phyloP scores from a whole-genome alignment of 2,329 filamentous ascomycete genomes.

The Penicillium hesseltinei region DNA sequence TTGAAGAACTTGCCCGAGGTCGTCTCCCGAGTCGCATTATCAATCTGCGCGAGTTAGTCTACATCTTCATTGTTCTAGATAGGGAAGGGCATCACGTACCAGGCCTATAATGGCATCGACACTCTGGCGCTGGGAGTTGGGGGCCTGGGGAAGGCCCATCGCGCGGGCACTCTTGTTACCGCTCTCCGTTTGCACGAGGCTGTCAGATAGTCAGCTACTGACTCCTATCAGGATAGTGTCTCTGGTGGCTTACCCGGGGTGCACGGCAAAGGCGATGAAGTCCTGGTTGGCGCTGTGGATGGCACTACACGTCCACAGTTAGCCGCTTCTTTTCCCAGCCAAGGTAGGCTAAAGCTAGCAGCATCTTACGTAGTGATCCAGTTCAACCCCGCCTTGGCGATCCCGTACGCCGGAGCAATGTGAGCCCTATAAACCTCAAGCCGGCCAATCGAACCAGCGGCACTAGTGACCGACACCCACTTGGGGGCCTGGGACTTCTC shows the following conservation, averaged over 20 bases:
- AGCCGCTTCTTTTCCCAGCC: background rate
- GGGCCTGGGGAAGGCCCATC: background rate
- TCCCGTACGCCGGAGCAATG: background rate
- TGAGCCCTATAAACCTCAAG: background rate
- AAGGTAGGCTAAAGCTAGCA: background rate
- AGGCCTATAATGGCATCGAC: background rate
- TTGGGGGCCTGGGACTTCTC: background rate
- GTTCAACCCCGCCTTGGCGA: background rate
- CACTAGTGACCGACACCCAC: background rate
- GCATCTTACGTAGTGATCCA: background rate
- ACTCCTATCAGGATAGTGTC: background rate
- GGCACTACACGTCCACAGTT: background rate
- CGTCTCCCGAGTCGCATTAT: background rate
- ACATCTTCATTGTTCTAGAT: background rate
- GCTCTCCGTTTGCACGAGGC: background rate
- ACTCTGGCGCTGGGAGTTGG: background rate
- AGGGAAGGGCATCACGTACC: background rate
- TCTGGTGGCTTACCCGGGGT: background rate
- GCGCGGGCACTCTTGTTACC: background rate
- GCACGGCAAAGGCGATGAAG: background rate
- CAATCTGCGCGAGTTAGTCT: background rate
- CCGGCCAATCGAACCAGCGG: background rate
- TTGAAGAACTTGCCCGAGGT: background rate
- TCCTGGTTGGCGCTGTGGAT: background rate
- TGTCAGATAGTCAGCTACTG: background rate